Evolutionary conservation across 148 eudicot genomes (phyloP).

Genomic region (Camellia sinensis): DNA sequence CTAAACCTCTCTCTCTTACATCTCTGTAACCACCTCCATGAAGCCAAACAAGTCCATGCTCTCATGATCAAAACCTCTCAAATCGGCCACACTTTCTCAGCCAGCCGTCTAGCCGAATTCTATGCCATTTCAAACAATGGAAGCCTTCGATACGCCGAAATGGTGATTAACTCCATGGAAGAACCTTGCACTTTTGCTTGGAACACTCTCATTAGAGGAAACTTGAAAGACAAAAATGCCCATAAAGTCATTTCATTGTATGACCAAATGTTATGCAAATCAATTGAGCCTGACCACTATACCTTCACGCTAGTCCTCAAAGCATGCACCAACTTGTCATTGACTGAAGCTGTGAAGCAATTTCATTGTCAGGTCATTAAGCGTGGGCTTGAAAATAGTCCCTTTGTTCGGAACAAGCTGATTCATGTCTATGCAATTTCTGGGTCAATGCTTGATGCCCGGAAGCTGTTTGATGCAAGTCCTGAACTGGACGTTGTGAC

Average conservation of each 20-base stretch:
- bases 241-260: slow-evolving; percentile 12
- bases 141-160: slow-evolving; percentile 14
- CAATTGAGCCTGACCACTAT: slow-evolving; percentile 10
- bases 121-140: slow-evolving; percentile 11
- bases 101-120: slow-evolving; percentile 19
- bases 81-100: slow-evolving; percentile 1
- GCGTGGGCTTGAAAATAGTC: neutral
- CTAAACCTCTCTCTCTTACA: slow-evolving; percentile 7
- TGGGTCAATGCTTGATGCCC: slow-evolving; percentile 20
- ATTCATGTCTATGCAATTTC: slow-evolving; percentile 10
- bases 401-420: slow-evolving; percentile 15
- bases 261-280: slow-evolving; percentile 15
- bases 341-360: slow-evolving; percentile 7
- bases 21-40: slow-evolving; percentile 11
- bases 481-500: slow-evolving; percentile 14
- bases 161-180: slow-evolving; percentile 13
- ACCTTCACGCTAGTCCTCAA: slow-evolving; percentile 21
- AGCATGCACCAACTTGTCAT: slow-evolving; percentile 13
- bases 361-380: slow-evolving; percentile 20
- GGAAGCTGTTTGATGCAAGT: slow-evolving; percentile 21
- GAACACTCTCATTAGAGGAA: slow-evolving; percentile 20
- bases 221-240: slow-evolving; percentile 13
- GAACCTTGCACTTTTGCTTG: slow-evolving; percentile 18
- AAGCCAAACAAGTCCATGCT: slow-evolving; percentile 23
- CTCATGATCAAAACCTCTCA: slow-evolving; percentile 22